These are phyloP conservation scores for Cinnamomum chago DNA, from an alignment of 164 flowering plant species.

Conservation along the genomic window DNA sequence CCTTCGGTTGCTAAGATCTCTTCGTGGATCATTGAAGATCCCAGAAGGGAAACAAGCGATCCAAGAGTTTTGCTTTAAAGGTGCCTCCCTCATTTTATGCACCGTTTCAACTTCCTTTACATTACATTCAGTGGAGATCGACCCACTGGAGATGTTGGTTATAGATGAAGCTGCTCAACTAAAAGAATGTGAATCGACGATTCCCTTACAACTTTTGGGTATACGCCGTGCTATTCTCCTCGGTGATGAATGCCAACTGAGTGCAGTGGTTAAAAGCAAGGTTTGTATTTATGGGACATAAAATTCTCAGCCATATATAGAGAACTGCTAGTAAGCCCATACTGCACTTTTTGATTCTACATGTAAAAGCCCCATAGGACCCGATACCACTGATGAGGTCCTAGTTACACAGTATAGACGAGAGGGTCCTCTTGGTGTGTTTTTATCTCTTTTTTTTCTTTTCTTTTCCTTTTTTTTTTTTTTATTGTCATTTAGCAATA, in stretches of 20 bases:
- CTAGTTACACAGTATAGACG: too few relatives aligned
- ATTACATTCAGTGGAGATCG: conserved; percentile 8
- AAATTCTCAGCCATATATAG: not conserved
- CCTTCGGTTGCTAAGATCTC: conserved; percentile 21
- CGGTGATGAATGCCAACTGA: conserved; percentile 50
- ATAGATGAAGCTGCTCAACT: conserved; percentile 58
- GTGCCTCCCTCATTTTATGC: conserved; percentile 35
- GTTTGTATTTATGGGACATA: conserved; percentile 1
- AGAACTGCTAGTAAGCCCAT: too few relatives aligned
- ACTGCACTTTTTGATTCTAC: too few relatives aligned
- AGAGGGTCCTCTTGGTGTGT: too few relatives aligned
- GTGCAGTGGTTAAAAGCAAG: conserved; percentile 45
- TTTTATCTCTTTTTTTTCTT: too few relatives aligned
- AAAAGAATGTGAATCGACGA: conserved; percentile 47
- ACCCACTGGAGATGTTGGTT: conserved; percentile 25
- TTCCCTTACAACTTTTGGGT: conserved; percentile 39
- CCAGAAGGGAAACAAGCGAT: not conserved
- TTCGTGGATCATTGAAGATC: not conserved
- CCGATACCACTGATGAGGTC: too few relatives aligned
- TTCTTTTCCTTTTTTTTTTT: too few relatives aligned
- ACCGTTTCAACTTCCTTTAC: conserved; percentile 35
- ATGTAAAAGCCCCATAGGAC: too few relatives aligned
- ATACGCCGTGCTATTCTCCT: conserved; percentile 42
- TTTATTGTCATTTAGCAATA: too few relatives aligned
- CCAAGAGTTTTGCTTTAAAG: conserved; percentile 10